Evolutionary conservation across 139 green algal genomes (phyloP), one percentile per base, ranked within the genome.

Genomic region (Ostreobium quekettii): DNA sequence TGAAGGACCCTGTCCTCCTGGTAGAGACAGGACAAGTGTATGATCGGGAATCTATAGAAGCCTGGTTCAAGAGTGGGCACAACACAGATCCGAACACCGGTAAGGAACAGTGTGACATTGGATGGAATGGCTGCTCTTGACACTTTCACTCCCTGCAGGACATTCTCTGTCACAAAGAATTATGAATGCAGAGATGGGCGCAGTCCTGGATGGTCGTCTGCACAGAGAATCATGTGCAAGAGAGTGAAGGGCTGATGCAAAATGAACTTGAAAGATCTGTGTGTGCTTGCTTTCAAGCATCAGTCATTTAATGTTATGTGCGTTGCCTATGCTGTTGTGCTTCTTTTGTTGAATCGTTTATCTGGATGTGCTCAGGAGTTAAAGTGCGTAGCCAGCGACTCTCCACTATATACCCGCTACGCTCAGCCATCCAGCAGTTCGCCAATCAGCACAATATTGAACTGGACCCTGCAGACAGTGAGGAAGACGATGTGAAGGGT

Each of bases 1-100:
- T 66, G 59, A 7, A 33, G 30, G 59, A 66, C 31, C 59, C 59
- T n/a, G 59, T 66, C n/a, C 47, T 66, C 7, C 31, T 66, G 30
- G 59, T 66, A 33, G 59, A 66, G 29, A 66, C 24, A 28, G 59
- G 59, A 8, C 59, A 66, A 66, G 59, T 66, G 24, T 66, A 66
- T 19, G 59, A 66, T 19, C 8, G 59, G 59, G 28, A 26, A 5
- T 66, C 59, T 5, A 66, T 66, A 39, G 59, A 66, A 5, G 59
- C 31, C 29, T 66, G 59, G 59, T 66, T 66, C 29, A 66, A 66
- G 29, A 39, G 24, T 19, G 59, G 59, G 6, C 28, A 66, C 24
- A 66, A 30, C 59, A 66, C 59, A 15, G 28, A 30, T 39, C 59
- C 59, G 7, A 33, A 48, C 5, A 39, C 59, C 29, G 59, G 59